phyloP scores from a whole-genome alignment of 495 filamentous ascomycete species.

The Annulohypoxylon nitens region DNA sequence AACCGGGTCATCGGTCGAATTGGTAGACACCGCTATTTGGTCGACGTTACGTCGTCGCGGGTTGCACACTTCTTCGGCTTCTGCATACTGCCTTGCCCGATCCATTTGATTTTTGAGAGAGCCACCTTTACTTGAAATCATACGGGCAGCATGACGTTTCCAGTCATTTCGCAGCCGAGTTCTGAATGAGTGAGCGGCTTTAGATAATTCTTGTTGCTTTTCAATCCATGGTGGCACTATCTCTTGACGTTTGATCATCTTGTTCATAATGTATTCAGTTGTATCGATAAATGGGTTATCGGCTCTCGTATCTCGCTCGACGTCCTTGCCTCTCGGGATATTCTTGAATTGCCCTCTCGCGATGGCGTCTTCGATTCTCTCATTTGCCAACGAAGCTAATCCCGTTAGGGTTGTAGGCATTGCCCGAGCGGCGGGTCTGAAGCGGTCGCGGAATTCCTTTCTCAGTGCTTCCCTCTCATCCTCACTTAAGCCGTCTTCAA shows the following conservation, averaged over 20 bases:
- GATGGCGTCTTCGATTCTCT: conserved; percentile 95
- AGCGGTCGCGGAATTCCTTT: conserved; percentile 82
- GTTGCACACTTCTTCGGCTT: conserved; percentile 73
- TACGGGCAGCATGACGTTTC: conserved; percentile 84
- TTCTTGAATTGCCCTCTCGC: conserved; percentile 91
- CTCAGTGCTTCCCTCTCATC: conserved; percentile 77
- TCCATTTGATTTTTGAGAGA: conserved; percentile 80
- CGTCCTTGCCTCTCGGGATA: conserved; percentile 82
- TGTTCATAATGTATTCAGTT: conserved; percentile 98
- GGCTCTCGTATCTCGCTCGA: conserved; percentile 82
- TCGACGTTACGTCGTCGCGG: conserved; percentile 62
- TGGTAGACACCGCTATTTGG: conserved; percentile 62
- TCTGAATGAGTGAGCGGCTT: conserved; percentile 77
- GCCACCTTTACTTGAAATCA: conserved; percentile 85
- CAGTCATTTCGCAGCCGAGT: conserved; percentile 82
- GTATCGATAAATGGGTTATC: conserved; percentile 94
- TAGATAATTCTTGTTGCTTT: conserved; percentile 92
- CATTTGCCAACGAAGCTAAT: conserved; percentile 85
- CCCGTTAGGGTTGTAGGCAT: conserved; percentile 85
- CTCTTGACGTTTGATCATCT: conserved; percentile 96
- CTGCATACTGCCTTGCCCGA: conserved; percentile 78
- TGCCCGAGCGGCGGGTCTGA: conserved; percentile 76
- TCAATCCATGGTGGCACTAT: conserved; percentile 92
- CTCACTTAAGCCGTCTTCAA: conserved; percentile 70
- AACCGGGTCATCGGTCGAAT: conserved; percentile 60